Evolutionary conservation across 441 rosid genomes (phyloP), one percentile per base, ranked within the genome.

Genomic region (Bocquillonia castaneifolia): DNA sequence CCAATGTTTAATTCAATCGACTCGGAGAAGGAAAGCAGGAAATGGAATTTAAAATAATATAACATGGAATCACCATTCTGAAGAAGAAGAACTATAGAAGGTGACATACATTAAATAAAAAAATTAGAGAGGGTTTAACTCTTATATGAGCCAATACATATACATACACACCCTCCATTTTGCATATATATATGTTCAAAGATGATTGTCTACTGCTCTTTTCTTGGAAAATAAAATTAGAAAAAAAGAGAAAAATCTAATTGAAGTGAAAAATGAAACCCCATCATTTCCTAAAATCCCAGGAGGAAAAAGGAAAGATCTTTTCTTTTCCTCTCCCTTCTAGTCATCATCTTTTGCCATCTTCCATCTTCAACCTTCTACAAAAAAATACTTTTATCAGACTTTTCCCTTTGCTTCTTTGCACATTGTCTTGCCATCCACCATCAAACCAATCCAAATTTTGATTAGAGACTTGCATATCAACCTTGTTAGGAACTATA

Each of bases 401-500:
- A 62, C n/a, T 64, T 36, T 39, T 42, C 61, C 40, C 18, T 40
- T n/a, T 36, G 36, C 62, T 44, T 47, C 66, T 12, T 31, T 20
- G 12, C 67, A 61, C 51, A 29, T 32, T 62, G 63, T 51, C 53
- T 67, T 66, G 28, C 69, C 77, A 65, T 23, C 71, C 12, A 10
- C 47, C 47, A 42, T 42, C 47, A 10, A 74, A 58, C 69, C 72
- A 68, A 76, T 69, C 64, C 69, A 61, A 76, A 62, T 10, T 10
- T 22, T 69, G 42, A 56, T 73, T 66, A 51, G 63, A 70, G 65
- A 65, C 73, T 63, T 69, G 14, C 60, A 44, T 37, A 67, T 67
- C 70, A 61, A 72, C 64, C 76, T 50, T 44, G 78, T 73, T 80
- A 76, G 81, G 67, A 29, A 71, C 74, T 66, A 67, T 67, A 59